phyloP scores from a whole-genome alignment of 192 early-diverging fungal species.

The Oehlia diaphana region DNA sequence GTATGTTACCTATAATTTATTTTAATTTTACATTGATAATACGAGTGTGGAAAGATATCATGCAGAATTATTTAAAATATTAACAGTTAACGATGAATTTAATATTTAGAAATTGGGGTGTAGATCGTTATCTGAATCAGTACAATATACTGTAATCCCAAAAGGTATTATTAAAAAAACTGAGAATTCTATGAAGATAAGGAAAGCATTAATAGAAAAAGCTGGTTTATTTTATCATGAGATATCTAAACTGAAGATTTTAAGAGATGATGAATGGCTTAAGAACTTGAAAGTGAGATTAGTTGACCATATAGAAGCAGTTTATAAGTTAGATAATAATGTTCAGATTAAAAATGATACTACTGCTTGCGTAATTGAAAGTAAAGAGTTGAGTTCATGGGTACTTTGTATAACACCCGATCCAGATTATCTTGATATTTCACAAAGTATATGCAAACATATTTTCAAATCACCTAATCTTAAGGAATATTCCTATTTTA shows the following conservation, averaged over 20 bases:
- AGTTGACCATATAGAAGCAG: constrained; percentile 61
- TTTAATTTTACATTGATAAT: too few relatives aligned
- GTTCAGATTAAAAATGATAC: constrained; percentile 52
- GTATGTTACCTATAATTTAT: background rate
- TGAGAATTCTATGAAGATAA: constrained; percentile 47
- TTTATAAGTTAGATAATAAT: constrained; percentile 40
- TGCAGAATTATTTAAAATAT: too few relatives aligned
- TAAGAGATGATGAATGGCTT: constrained; percentile 53
- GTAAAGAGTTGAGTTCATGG: constrained; percentile 37
- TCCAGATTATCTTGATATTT: constrained; percentile 33
- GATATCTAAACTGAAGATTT: constrained; percentile 42
- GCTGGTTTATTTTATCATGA: constrained; percentile 78
- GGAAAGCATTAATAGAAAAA: constrained; percentile 67
- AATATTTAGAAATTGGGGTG: constrained; percentile 54
- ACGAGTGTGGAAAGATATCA: too few relatives aligned
- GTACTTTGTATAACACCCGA: constrained; percentile 42
- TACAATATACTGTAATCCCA: constrained; percentile 52
- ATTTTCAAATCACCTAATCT: background rate
- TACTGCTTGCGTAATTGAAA: constrained; percentile 56
- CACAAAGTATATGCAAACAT: background rate
- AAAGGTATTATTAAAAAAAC: constrained; percentile 52
- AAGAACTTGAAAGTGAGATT: constrained; percentile 67
- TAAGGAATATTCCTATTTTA: background rate
- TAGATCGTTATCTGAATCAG: constrained; percentile 63
- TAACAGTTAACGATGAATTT: too few relatives aligned